phyloP scores from a whole-genome alignment of 2,329 filamentous ascomycete genomes.

The Dendryphion nanum region DNA sequence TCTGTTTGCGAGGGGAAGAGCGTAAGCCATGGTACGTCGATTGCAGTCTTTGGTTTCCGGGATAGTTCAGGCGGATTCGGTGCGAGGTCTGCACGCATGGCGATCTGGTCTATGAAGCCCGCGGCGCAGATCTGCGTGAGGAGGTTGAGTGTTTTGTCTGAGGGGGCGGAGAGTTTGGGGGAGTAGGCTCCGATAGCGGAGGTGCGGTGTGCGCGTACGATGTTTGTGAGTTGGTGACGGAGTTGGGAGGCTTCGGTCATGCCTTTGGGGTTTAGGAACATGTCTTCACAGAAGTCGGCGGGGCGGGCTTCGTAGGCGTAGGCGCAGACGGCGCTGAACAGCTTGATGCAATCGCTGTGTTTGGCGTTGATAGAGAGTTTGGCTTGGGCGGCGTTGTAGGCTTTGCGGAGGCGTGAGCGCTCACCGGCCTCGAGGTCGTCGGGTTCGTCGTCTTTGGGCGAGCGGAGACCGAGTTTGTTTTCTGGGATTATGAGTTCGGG shows the following conservation, averaged over 20 bases:
- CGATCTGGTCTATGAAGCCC: slow-evolving; percentile 92
- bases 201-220: slow-evolving; percentile 73
- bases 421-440: slow-evolving; percentile 71
- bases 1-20: slow-evolving; percentile 65
- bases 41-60: slow-evolving; percentile 76
- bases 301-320: slow-evolving; percentile 54
- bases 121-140: slow-evolving; percentile 89
- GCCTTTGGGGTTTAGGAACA: slow-evolving; percentile 84
- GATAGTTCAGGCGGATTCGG: slow-evolving; percentile 57
- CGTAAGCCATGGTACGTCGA: slow-evolving; percentile 88
- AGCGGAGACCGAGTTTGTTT: slow-evolving; percentile 67
- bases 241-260: slow-evolving; percentile 85
- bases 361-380: slow-evolving; percentile 75
- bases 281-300: slow-evolving; percentile 74
- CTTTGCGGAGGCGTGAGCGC: slow-evolving; percentile 63
- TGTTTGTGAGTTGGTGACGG: slow-evolving; percentile 75
- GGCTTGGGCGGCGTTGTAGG: slow-evolving; percentile 70
- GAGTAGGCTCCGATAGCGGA: slow-evolving; percentile 38
- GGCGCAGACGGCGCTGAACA: slow-evolving; percentile 83
- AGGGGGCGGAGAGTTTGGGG: slow-evolving; percentile 57
- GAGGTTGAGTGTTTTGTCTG: slow-evolving; percentile 66
- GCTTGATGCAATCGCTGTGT: slow-evolving; percentile 83
- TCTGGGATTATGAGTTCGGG: slow-evolving; percentile 85
- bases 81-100: slow-evolving; percentile 84
- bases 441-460: slow-evolving; percentile 53